Conservation (phyloP, 1,284 basidiomycete genomes). For the Apiotrichum brassicae region DNA sequence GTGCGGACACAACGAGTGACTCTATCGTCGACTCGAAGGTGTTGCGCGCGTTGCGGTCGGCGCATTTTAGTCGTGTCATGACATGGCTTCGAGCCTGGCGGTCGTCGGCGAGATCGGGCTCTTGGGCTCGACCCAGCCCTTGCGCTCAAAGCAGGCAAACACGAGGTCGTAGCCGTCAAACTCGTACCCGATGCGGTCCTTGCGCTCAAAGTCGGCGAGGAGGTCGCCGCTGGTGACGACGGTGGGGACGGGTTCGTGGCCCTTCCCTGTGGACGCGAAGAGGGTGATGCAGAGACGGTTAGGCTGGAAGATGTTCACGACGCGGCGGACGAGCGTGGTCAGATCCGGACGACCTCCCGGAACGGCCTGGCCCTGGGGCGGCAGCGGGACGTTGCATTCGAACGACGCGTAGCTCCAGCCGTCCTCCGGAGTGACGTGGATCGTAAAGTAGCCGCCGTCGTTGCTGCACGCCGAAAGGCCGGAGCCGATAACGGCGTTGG, state of each 20-base stretch:
- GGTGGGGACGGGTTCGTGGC: slow-evolving; percentile 41
- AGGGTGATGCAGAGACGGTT: slow-evolving; percentile 80
- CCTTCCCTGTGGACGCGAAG: slow-evolving; percentile 69
- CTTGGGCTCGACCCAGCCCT: slow-evolving; percentile 40
- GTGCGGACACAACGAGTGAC: neutral
- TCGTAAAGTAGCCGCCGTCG: slow-evolving; percentile 87
- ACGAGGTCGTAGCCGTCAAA: slow-evolving; percentile 93
- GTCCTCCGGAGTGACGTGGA: slow-evolving; percentile 96
- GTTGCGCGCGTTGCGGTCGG: no score
- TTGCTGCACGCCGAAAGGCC: slow-evolving; percentile 43
- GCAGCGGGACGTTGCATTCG: slow-evolving; percentile 92
- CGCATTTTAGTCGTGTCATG: neutral
- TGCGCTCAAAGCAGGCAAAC: slow-evolving; percentile 75
- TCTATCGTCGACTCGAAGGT: no score
- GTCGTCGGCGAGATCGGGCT: neutral
- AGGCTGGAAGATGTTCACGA: slow-evolving; percentile 89
- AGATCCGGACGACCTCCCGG: slow-evolving; percentile 55
- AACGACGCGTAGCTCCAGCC: slow-evolving; percentile 97
- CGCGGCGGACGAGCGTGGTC: slow-evolving; percentile 71
- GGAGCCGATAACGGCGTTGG: slow-evolving; percentile 74
- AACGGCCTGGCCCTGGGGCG: slow-evolving; percentile 16
- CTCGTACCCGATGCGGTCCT: slow-evolving; percentile 97
- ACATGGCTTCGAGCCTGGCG: neutral
- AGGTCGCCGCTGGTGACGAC: slow-evolving; percentile 19
- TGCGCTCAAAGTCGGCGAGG: slow-evolving; percentile 53